Percentiles rank a stretch among this genome's conserved stretches.
phyloP scores from a whole-genome alignment of 2,329 filamentous ascomycete species.

The Neonectria punicea region DNA sequence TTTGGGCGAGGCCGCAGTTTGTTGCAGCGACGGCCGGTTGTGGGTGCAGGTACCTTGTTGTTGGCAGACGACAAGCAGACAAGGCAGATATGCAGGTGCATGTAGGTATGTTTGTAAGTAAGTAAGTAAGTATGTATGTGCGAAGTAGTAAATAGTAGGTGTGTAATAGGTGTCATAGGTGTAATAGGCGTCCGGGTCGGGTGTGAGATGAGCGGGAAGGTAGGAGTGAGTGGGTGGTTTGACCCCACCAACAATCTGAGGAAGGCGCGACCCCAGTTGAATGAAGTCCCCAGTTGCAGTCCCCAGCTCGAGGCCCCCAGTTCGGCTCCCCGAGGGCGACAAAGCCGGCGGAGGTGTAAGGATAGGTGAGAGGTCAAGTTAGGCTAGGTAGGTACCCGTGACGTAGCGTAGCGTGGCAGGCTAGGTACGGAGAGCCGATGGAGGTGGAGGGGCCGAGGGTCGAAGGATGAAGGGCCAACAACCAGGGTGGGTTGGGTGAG shows the following conservation, averaged over 20 bases:
- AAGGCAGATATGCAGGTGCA: conserved; percentile 16
- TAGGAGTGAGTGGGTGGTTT: conserved; percentile 27
- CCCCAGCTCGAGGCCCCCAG: neutral
- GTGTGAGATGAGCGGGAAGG: conserved; percentile 22
- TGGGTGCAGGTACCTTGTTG: neutral
- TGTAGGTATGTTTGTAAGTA: neutral
- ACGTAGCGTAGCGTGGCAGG: conserved; percentile 23
- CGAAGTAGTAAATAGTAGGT: neutral
- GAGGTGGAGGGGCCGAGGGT: conserved; percentile 9
- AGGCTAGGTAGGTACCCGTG: conserved; percentile 24
- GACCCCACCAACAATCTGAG: conserved; percentile 30
- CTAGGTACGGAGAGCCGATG: conserved; percentile 11
- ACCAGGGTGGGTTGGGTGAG: neutral
- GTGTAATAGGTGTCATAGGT: conserved; percentile 8
- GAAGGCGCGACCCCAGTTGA: conserved; percentile 24
- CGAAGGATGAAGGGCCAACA: too few relatives aligned
- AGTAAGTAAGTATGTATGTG: conserved; percentile 6
- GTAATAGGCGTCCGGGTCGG: conserved; percentile 21
- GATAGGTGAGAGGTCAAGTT: neutral
- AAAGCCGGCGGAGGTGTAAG: neutral
- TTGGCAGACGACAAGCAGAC: neutral
- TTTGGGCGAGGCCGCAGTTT: conserved; percentile 12
- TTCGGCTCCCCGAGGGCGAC: conserved; percentile 1
- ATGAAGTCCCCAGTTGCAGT: neutral
- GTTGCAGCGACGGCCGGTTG: conserved; percentile 9